Base-by-base conservation (phyloP, 305 asterid genomes). In the Fraxinus platypoda region DNA sequence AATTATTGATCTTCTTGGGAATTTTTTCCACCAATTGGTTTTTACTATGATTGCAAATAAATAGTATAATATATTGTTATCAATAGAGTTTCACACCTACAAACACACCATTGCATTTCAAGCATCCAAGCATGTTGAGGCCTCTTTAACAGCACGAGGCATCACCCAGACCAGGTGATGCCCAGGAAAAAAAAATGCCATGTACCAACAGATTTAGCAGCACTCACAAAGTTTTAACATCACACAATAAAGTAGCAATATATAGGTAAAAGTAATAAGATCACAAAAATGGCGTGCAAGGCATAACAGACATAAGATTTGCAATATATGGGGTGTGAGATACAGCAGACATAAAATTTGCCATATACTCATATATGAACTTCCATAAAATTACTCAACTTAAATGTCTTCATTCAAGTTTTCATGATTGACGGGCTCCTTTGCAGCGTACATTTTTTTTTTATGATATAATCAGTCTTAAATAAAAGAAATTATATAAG, bases 371-470 rank as follows among this genome's bases (percentile, higher is more conserved):
- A 13, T 74, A 28, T 46, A 41, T 52, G 31, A 78, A 72, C 66
- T 68, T 68, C 74, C 8, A 68, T 68, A 30, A 13, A 30, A 13
- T 68, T 68, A 46, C 71, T 74, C 81, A 73, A 38, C 23, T 74
- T 17, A 62, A 37, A 73, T 49, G 41, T 37, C 66, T 80, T 81
- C 57, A 73, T 74, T 81, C 75, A 34, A 54, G 43, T 81, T 80
- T 66, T 77, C 79, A 30, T 76, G 84, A 68, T 77, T 78, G 78
- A 28, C 11, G 62, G 49, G 66, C 79, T 62, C 74, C 62, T 59
- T 59, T 8, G 41, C 31, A 8, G 66, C 37, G 46, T 57, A 77
- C 59, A 15, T 3, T 76, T 8, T 75, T 75, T 52, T 25, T 43
- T 73, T 8, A 66, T 37, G 33, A 71, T 17, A 3, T 37, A 28